Evolutionary conservation across 345 rosid genomes (phyloP).

Genomic region (Erodium maritimum): DNA sequence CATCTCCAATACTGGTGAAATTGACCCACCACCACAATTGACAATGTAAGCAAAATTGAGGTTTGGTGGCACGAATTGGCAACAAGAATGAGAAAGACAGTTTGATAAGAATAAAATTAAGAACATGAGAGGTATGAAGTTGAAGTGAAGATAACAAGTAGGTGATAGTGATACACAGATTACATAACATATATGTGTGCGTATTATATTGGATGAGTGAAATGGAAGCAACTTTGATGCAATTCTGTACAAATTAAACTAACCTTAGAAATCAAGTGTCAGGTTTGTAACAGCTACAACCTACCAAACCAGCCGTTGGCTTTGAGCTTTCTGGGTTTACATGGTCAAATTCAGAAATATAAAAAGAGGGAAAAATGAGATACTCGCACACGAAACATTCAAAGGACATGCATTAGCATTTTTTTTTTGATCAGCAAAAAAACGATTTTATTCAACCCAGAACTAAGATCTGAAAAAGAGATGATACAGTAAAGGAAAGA

Average conservation of each 20-base stretch:
- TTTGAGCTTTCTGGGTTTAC: slow-evolving; percentile 14
- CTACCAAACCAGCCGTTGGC: slow-evolving; percentile 38
- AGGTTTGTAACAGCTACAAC: slow-evolving; percentile 28
- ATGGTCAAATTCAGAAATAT: neutral
- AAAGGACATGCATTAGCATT: too few species aligned
- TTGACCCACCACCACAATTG: slow-evolving; percentile 25
- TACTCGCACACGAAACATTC: neutral
- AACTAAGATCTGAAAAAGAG: too few species aligned
- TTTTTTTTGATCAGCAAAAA: too few species aligned
- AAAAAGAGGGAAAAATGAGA: neutral
- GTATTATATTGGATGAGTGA: slow-evolving; percentile 25
- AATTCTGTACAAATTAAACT: slow-evolving; percentile 3
- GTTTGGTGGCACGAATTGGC: slow-evolving; percentile 19
- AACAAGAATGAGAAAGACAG: slow-evolving; percentile 9
- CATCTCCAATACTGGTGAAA: slow-evolving; percentile 9
- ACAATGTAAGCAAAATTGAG: slow-evolving; percentile 15
- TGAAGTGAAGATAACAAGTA: slow-evolving; percentile 38
- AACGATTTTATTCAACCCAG: too few species aligned
- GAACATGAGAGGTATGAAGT: slow-evolving; percentile 22
- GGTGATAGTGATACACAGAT: slow-evolving; percentile 22
- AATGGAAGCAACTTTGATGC: slow-evolving; percentile 29
- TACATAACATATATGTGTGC: neutral
- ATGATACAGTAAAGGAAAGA: too few species aligned
- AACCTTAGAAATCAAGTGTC: slow-evolving; percentile 32
- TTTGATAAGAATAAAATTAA: slow-evolving; percentile 10